These are phyloP conservation scores for Trichoderma sp. DNA, from an alignment of 2,329 filamentous ascomycete genomes.

Conservation along the genomic window DNA sequence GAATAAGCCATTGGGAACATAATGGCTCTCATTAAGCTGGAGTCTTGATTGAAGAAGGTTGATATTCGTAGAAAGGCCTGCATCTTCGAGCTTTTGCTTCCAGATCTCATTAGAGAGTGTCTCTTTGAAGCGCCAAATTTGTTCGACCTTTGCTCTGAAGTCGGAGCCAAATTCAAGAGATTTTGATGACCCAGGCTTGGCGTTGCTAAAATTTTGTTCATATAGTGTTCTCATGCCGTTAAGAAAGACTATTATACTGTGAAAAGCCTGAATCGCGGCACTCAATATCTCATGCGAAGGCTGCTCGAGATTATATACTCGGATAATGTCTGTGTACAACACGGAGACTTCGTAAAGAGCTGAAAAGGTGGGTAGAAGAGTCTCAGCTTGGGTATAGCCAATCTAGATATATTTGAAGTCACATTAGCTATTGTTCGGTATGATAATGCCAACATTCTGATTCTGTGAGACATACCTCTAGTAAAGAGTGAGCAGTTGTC, in stretches of 20 bases:
- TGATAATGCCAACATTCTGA: neutral
- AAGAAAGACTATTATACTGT: slow-evolving; percentile 42
- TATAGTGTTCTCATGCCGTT: slow-evolving; percentile 44
- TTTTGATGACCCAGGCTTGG: slow-evolving; percentile 34
- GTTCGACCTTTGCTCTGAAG: slow-evolving; percentile 43
- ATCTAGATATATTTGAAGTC: slow-evolving; percentile 36
- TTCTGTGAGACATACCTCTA: slow-evolving; percentile 40
- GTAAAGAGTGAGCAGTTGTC: slow-evolving; percentile 45
- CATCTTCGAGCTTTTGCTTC: slow-evolving; percentile 40
- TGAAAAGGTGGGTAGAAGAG: slow-evolving; percentile 46
- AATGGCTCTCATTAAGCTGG: neutral
- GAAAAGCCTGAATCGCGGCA: slow-evolving; percentile 42
- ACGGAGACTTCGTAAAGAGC: slow-evolving; percentile 46
- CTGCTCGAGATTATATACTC: slow-evolving; percentile 35
- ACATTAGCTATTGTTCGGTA: neutral
- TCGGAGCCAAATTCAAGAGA: slow-evolving; percentile 44
- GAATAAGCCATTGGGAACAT: neutral
- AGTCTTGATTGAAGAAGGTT: slow-evolving; percentile 33
- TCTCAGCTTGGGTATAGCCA: slow-evolving; percentile 44
- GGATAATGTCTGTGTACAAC: slow-evolving; percentile 43
- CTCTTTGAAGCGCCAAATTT: slow-evolving; percentile 42
- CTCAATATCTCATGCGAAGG: slow-evolving; percentile 26
- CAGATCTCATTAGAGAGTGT: slow-evolving; percentile 43
- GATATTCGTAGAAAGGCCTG: slow-evolving; percentile 34
- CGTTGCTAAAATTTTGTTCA: slow-evolving; percentile 40